Percentiles rank a stretch among this genome's conserved stretches.
Evolutionary conservation across 805 yeast genomes (phyloP).

Genomic region (Torulaspora delbrueckii): DNA sequence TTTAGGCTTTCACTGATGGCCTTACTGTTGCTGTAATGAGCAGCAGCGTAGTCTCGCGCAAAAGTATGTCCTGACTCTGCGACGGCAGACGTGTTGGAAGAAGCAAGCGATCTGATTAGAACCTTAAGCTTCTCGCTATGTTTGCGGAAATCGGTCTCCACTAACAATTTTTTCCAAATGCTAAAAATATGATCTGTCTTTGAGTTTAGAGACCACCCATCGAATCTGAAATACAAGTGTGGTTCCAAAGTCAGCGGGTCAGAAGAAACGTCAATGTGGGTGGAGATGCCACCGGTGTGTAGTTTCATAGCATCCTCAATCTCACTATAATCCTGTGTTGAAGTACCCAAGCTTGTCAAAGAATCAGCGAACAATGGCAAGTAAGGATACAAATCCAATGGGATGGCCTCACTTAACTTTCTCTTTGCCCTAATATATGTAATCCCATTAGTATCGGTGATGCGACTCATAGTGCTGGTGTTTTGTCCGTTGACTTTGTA

Average conservation of each 20-base stretch:
- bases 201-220: slow-evolving; percentile 66
- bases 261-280: slow-evolving; percentile 53
- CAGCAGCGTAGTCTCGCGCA: slow-evolving; percentile 64
- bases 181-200: slow-evolving; percentile 58
- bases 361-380: slow-evolving; percentile 76
- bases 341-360: slow-evolving; percentile 83
- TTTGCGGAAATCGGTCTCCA: slow-evolving; percentile 58
- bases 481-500: slow-evolving; percentile 36
- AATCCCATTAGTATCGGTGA: slow-evolving; percentile 75
- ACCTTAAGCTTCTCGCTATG: slow-evolving; percentile 65
- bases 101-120: slow-evolving; percentile 65
- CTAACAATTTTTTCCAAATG: slow-evolving; percentile 64
- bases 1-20: slow-evolving; percentile 56
- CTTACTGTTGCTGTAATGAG: slow-evolving; percentile 57
- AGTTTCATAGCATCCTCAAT: slow-evolving; percentile 80
- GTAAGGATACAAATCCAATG: slow-evolving; percentile 58
- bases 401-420: slow-evolving; percentile 49
- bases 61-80: slow-evolving; percentile 86
- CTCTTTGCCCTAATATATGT: slow-evolving; percentile 70
- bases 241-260: slow-evolving; percentile 50
- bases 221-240: slow-evolving; percentile 49
- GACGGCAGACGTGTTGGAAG: slow-evolving; percentile 71
- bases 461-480: slow-evolving; percentile 40
- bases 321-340: slow-evolving; percentile 60
- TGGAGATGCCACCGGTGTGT: slow-evolving; percentile 77